Base-by-base conservation (phyloP, 805 yeast genomes). In the Kockiozyma suomiensis region DNA sequence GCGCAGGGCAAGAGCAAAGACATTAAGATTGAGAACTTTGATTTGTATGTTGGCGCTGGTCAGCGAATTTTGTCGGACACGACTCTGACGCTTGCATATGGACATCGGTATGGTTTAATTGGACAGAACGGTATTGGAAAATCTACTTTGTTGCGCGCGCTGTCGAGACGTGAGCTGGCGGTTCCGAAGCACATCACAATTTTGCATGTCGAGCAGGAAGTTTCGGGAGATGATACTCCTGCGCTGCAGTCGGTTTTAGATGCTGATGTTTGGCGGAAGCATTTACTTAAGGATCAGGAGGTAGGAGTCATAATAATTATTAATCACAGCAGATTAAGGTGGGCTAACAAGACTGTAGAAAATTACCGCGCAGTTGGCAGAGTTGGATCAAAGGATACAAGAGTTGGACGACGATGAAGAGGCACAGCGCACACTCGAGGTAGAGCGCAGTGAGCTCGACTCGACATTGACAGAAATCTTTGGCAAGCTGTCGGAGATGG, bases 71-170 rank as follows among this genome's bases (percentile, higher is more conserved):
- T 94, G 65, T 85, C 93, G 46, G 96, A 92, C 73, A 87, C 98
- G 28, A 82, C 91, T 25, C 82, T 94, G 66, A 85, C 97, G 0
- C 81, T 94, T 65, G 86, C 97, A 30, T 86, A 86, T 73, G 99
- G 99, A 56, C 90, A 88, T 74, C 84, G 98, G 73, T 94, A 94
- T 69, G 99, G 99, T 84, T 78, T 94, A 54, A 97, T 94, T 46
- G 99, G 99, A 75, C 96, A 92, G 73, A 94, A 94, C 78, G 99
- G 99, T 93, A 92, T 94, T 68, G 99, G 99, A 86, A 94, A 94
- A 75, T 92, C 98, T 46, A 94, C 99, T 0, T 77, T 94, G 55
- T 79, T 94, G 72, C 82, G 90, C 67, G 99, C 99, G 0, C 78
- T 94, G 55, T 87, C 97, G 0, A 84, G 96, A 74, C 87, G 99